Percentiles rank a stretch among this genome's conserved stretches.
phyloP scores from a whole-genome alignment of 306 rosid genomes.

The Adenanthera pavonina region DNA sequence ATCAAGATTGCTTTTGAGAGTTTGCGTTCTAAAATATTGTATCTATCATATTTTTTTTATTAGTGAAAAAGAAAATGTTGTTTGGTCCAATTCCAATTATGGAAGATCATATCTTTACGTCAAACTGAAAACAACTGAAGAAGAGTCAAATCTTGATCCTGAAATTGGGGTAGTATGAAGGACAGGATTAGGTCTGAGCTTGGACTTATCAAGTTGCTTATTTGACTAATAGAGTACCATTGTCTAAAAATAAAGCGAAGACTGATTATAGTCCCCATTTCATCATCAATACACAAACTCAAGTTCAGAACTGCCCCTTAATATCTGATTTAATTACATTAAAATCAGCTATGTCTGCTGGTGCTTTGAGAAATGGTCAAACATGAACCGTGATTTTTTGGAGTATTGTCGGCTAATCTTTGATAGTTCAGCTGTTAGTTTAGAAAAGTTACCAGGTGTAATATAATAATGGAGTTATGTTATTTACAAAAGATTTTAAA shows the following conservation, averaged over 20 bases:
- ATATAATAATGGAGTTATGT: not conserved
- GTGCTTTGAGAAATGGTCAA: slow-evolving; percentile 33
- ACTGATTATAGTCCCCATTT: slow-evolving; percentile 39
- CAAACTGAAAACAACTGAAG: slow-evolving; percentile 23
- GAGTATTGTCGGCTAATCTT: slow-evolving; percentile 8
- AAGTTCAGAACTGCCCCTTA: slow-evolving; percentile 9
- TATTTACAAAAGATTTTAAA: not conserved
- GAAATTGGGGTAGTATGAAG: slow-evolving; percentile 51
- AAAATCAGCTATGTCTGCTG: slow-evolving; percentile 13
- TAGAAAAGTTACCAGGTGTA: not conserved
- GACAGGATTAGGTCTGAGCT: slow-evolving; percentile 37
- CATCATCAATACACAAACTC: slow-evolving; percentile 19
- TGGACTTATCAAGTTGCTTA: slow-evolving; percentile 18
- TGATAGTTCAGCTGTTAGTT: not conserved
- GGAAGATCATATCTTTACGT: not conserved
- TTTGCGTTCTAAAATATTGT: not conserved
- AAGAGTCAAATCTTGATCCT: slow-evolving; percentile 59
- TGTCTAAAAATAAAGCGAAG: slow-evolving; percentile 18
- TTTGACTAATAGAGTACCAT: slow-evolving; percentile 15
- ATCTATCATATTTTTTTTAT: not conserved
- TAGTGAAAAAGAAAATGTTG: not conserved
- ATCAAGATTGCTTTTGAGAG: not conserved
- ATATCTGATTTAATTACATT: slow-evolving; percentile 3
- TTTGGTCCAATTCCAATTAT: not conserved
- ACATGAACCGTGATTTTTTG: slow-evolving; percentile 17